These are phyloP conservation scores for Mortierella claussenii DNA, from an alignment of 192 early-diverging fungal species.

Conservation along the genomic window DNA sequence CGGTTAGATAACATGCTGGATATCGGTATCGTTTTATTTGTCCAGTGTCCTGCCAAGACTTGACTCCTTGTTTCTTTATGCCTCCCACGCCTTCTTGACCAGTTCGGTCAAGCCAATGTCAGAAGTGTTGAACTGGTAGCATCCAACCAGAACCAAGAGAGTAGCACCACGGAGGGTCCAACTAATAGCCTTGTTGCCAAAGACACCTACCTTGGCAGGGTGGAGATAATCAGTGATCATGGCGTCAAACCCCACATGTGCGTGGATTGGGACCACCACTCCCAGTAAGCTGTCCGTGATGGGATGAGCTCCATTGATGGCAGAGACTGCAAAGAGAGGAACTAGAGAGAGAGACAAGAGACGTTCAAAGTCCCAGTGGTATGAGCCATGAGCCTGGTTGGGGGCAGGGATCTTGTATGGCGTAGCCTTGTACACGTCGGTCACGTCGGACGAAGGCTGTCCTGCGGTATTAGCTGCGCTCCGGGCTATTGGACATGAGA, in stretches of 20 bases:
- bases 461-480: constrained; percentile 9
- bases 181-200: constrained; percentile 67
- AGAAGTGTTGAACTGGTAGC: constrained; percentile 95
- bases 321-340: constrained; percentile 81
- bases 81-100: constrained; percentile 86
- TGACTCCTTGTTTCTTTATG: constrained; percentile 61
- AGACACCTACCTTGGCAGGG: constrained; percentile 70
- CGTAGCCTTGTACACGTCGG: constrained; percentile 54
- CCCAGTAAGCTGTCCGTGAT: constrained; percentile 91
- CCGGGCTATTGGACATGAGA: constrained; percentile 15
- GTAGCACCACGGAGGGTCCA: constrained; percentile 79
- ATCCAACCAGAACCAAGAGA: constrained; percentile 80
- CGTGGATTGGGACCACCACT: constrained; percentile 90
- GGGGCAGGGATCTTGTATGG: constrained; percentile 55
- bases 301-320: constrained; percentile 83
- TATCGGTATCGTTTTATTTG: too few relatives aligned
- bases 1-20: too few relatives aligned
- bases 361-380: constrained; percentile 98
- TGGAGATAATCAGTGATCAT: constrained; percentile 85
- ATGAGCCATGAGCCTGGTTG: constrained; percentile 84
- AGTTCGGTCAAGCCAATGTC: constrained; percentile 95
- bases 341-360: constrained; percentile 77
- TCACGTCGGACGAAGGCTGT: constrained; percentile 28
- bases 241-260: constrained; percentile 86
- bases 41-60: too few relatives aligned